Percentiles rank a stretch among this genome's conserved stretches.
phyloP scores from a whole-genome alignment of 2,329 filamentous ascomycete species.

The Pseudogymnoascus sp. region DNA sequence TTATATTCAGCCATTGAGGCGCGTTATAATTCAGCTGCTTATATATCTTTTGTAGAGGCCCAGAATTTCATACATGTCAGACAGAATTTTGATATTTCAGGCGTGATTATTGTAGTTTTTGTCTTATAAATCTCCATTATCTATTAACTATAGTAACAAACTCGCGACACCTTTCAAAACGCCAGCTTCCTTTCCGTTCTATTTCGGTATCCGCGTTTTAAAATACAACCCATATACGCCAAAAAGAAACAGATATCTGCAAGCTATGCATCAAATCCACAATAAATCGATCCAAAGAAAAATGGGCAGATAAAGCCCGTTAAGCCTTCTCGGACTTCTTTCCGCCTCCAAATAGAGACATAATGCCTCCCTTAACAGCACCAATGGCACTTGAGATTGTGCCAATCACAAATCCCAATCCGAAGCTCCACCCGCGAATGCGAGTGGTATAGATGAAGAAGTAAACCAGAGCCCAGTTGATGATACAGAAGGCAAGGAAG shows the following conservation, averaged over 20 bases:
- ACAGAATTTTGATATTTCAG: neutral
- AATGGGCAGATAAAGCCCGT: neutral
- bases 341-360: neutral
- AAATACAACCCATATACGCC: neutral
- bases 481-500: conserved; percentile 62
- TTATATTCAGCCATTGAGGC: neutral
- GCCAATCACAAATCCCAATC: conserved; percentile 52
- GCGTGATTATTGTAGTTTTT: neutral
- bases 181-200: neutral
- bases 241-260: neutral
- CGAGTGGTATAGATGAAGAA: conserved; percentile 72
- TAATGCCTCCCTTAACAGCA: conserved; percentile 25
- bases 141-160: neutral
- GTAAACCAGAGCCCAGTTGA: conserved; percentile 66
- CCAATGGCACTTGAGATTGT: conserved; percentile 35
- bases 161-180: neutral
- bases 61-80: neutral
- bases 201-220: neutral
- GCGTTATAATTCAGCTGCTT: neutral
- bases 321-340: conserved; percentile 2
- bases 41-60: neutral
- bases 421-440: conserved; percentile 64
- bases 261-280: neutral
- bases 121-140: neutral
- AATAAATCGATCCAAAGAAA: neutral